A percentile compares a stretch with the other conserved stretches of the same genome.
phyloP scores from a whole-genome alignment of 2,329 filamentous ascomycete genomes.

The Emericellopsis atlantica region DNA sequence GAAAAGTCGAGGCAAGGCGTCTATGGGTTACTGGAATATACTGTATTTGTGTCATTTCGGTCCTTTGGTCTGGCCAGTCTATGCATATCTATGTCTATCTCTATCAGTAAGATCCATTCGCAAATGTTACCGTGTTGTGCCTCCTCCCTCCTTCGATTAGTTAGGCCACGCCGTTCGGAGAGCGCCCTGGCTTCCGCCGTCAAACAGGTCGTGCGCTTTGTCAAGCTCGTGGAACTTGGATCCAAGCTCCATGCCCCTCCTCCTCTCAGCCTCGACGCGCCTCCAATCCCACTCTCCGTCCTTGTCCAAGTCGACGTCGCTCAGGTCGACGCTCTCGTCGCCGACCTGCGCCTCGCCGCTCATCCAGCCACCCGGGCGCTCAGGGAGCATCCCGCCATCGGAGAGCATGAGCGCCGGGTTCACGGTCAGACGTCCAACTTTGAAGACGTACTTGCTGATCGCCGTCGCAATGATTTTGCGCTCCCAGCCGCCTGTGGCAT shows the following conservation, averaged over 20 bases:
- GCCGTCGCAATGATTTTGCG: conserved; percentile 59
- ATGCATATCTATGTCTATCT: not conserved
- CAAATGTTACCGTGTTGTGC: not conserved
- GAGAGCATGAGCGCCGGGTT: conserved; percentile 66
- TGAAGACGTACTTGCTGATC: conserved; percentile 72
- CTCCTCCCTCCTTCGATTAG: conserved; percentile 7
- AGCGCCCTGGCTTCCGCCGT: conserved; percentile 38
- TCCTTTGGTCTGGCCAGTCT: too few species aligned
- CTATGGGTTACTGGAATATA: too few species aligned
- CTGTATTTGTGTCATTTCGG: too few species aligned
- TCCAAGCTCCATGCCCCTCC: conserved; percentile 41
- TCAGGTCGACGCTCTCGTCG: conserved; percentile 22
- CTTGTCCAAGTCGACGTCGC: conserved; percentile 18
- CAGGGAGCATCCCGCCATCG: conserved; percentile 61
- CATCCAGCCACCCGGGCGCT: conserved; percentile 54
- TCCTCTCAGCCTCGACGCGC: conserved; percentile 39
- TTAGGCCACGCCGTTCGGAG: conserved; percentile 34
- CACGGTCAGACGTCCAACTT: conserved; percentile 71
- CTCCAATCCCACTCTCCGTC: conserved; percentile 44
- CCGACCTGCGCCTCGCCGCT: conserved; percentile 28
- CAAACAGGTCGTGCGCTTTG: conserved; percentile 35
- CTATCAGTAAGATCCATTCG: not conserved
- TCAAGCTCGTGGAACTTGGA: conserved; percentile 45
- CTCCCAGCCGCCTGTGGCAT: conserved; percentile 33
- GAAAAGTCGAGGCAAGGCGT: too few species aligned